Percentiles rank a stretch among this genome's conserved stretches.
These are phyloP conservation scores for Leccinum barrowsii DNA, from an alignment of 768 basidiomycete species.

Conservation along the genomic window DNA sequence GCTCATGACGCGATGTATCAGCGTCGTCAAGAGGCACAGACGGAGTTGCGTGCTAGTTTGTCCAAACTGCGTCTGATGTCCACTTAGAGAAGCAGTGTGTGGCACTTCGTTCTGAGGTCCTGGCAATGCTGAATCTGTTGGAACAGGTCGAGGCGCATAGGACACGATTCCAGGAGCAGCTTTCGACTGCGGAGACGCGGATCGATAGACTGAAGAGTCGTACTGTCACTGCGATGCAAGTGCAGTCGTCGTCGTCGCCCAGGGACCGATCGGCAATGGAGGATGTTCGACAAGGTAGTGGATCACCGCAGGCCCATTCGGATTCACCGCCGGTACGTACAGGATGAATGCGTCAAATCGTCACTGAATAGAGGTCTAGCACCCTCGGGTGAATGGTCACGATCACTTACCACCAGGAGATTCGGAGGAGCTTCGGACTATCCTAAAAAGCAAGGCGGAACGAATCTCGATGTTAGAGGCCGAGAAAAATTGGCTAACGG, in stretches of 20 bases:
- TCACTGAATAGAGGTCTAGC: slow-evolving; percentile 43
- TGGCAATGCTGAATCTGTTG: slow-evolving; percentile 45
- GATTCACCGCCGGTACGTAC: slow-evolving; percentile 74
- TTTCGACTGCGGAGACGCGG: slow-evolving; percentile 56
- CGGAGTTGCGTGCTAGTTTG: slow-evolving; percentile 47
- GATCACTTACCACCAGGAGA: slow-evolving; percentile 40
- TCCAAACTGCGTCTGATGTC: not conserved
- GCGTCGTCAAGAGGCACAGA: slow-evolving; percentile 51
- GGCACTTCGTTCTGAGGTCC: slow-evolving; percentile 56
- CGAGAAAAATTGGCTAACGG: slow-evolving; percentile 43
- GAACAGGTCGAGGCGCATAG: slow-evolving; percentile 48
- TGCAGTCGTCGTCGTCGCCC: slow-evolving; percentile 32
- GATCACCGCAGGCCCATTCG: slow-evolving; percentile 45
- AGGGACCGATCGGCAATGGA: slow-evolving; percentile 31
- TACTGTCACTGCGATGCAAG: slow-evolving; percentile 47
- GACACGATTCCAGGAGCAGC: slow-evolving; percentile 46
- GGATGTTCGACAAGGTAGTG: slow-evolving; percentile 35
- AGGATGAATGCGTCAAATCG: slow-evolving; percentile 27
- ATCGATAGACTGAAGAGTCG: slow-evolving; percentile 57
- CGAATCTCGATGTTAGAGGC: slow-evolving; percentile 48
- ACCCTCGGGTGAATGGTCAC: slow-evolving; percentile 37
- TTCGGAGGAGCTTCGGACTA: slow-evolving; percentile 37
- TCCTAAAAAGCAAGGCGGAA: slow-evolving; percentile 31
- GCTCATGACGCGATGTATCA: slow-evolving; percentile 39
- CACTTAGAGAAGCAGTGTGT: slow-evolving; percentile 42